These are phyloP conservation scores for Diatrype stigma DNA, from an alignment of 2,329 filamentous ascomycete genomes.

Conservation along the genomic window DNA sequence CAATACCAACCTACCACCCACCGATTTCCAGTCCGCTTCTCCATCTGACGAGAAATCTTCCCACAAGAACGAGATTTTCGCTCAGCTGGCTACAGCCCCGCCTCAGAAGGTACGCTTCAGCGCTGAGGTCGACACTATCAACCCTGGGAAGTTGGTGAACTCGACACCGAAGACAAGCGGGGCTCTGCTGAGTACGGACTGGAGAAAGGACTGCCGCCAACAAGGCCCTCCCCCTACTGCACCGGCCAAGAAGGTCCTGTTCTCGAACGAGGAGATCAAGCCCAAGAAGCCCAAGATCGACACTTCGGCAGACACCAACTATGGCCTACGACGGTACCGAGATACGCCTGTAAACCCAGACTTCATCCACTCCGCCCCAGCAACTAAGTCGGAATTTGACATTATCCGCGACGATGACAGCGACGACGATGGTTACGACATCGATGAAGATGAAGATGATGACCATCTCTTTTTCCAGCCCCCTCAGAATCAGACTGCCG, in stretches of 20 bases:
- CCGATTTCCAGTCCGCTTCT: not conserved
- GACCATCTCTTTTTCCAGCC: not conserved
- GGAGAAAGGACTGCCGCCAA: conserved; percentile 13
- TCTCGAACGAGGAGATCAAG: conserved; percentile 6
- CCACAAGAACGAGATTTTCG: not conserved
- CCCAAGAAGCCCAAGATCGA: conserved; percentile 12
- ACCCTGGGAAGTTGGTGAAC: no score
- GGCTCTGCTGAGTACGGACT: conserved; percentile 11
- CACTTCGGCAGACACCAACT: conserved; percentile 9
- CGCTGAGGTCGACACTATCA: not conserved
- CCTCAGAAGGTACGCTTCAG: not conserved
- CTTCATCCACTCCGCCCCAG: conserved; percentile 24
- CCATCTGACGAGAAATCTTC: not conserved
- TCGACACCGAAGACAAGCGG: conserved; percentile 3
- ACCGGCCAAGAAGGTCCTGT: conserved; percentile 12
- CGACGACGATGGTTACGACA: not conserved
- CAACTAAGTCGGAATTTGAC: conserved; percentile 20
- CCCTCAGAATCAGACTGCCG: not conserved
- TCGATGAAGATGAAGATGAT: not conserved
- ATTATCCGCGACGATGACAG: conserved; percentile 4
- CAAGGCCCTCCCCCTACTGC: conserved; percentile 12
- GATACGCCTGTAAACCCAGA: conserved; percentile 18
- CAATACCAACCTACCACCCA: not conserved
- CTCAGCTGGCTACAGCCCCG: conserved; percentile 1
- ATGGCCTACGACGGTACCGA: conserved; percentile 14